A percentile compares a stretch with the other conserved stretches of the same genome.
These are phyloP conservation scores for Fagopyrum homotropicum DNA, from an alignment of 148 eudicot species.

Conservation along the genomic window DNA sequence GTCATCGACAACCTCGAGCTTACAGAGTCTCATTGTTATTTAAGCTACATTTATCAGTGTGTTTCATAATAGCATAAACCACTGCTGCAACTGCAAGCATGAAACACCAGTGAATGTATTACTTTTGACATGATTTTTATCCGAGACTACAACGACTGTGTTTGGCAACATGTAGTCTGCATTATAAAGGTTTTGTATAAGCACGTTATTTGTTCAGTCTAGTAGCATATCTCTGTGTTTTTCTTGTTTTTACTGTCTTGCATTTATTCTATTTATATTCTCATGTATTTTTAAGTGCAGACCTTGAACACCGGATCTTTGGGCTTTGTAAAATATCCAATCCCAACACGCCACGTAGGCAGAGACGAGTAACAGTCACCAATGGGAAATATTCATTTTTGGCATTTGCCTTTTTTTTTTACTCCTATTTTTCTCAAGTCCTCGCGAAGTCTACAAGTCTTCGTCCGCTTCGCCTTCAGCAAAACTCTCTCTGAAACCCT, in stretches of 20 bases:
- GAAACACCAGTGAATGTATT: not conserved
- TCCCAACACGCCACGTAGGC: not conserved
- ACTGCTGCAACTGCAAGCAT: slow-evolving; percentile 5
- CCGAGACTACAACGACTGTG: not conserved
- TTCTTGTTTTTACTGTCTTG: too few species aligned
- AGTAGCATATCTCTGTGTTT: not conserved
- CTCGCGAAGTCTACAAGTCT: not conserved
- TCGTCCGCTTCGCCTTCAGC: not conserved
- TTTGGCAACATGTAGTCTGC: not conserved
- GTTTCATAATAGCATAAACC: too few species aligned
- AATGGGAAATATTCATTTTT: not conserved
- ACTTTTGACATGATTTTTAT: not conserved
- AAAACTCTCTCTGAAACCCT: slow-evolving; percentile 12
- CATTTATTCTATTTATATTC: too few species aligned
- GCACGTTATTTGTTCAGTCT: not conserved
- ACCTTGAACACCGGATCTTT: too few species aligned
- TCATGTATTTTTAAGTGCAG: too few species aligned
- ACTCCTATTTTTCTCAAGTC: not conserved
- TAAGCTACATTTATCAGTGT: too few species aligned
- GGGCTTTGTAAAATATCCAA: not conserved
- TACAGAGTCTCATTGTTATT: not conserved
- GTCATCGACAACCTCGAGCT: too few species aligned
- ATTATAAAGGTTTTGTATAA: not conserved
- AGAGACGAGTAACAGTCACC: not conserved
- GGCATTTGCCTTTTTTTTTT: not conserved